A percentile compares a stretch with the other conserved stretches of the same genome.
phyloP scores from a whole-genome alignment of 2,329 filamentous ascomycete species.

The Geosmithia putterillii region DNA sequence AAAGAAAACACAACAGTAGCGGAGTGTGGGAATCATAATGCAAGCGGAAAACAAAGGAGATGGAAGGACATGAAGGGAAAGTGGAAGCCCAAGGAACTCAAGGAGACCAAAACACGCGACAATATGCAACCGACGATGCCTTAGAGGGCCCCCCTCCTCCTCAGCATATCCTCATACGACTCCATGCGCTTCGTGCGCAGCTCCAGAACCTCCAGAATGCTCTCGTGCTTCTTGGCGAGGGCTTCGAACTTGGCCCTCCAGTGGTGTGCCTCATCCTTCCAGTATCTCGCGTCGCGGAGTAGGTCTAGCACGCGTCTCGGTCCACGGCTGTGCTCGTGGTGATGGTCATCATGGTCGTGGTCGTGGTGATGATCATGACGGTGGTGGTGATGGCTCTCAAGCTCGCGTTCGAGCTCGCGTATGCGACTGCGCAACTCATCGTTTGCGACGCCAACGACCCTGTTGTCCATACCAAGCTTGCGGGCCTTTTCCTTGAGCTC shows the following conservation, averaged over 20 bases:
- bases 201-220: conserved; percentile 2
- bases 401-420: conserved; percentile 12
- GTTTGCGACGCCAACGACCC: conserved; percentile 14
- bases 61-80: not conserved
- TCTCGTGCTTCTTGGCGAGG: conserved; percentile 7
- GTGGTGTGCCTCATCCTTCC: conserved; percentile 7
- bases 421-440: conserved; percentile 11
- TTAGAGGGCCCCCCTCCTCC: conserved; percentile 1
- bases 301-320: conserved; percentile 11
- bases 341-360: no score
- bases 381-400: conserved; percentile 9
- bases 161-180: conserved; percentile 3
- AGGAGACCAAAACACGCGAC: not conserved
- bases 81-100: not conserved
- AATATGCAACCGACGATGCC: no score
- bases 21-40: no score
- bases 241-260: conserved; percentile 5
- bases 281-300: conserved; percentile 7
- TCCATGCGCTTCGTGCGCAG: conserved; percentile 4
- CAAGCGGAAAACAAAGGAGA: not conserved
- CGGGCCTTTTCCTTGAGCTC: conserved; percentile 18
- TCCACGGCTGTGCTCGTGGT: no score
- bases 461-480: conserved; percentile 24
- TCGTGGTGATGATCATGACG: conserved; percentile 7
- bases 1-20: not conserved